Percentiles rank a stretch among this genome's conserved stretches.
phyloP scores from a whole-genome alignment of 2,329 filamentous ascomycete genomes.

The Xylariaceae sp. region DNA sequence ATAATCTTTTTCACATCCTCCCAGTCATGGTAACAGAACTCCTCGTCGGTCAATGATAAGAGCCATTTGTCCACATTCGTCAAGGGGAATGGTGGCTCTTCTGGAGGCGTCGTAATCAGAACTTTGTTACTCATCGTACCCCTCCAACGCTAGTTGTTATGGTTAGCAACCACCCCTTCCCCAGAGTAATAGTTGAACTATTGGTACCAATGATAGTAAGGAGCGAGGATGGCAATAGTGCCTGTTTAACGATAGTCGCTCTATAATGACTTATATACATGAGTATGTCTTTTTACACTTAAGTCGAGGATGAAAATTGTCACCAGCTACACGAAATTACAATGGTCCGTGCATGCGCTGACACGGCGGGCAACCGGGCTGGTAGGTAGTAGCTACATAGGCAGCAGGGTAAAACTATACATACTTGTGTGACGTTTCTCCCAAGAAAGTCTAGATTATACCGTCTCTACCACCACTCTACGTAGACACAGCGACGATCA shows the following conservation, averaged over 20 bases:
- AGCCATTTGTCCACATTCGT: slow-evolving; percentile 62
- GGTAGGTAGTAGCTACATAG: too few relatives aligned
- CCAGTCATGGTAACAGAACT: slow-evolving; percentile 75
- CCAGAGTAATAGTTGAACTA: neutral
- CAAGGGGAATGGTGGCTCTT: slow-evolving; percentile 59
- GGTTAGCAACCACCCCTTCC: neutral
- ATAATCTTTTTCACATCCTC: slow-evolving; percentile 70
- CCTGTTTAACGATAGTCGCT: neutral
- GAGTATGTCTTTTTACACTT: neutral
- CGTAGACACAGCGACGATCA: too few relatives aligned
- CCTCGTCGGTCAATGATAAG: slow-evolving; percentile 66
- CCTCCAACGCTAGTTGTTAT: neutral
- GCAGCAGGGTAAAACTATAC: too few relatives aligned
- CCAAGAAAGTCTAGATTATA: too few relatives aligned
- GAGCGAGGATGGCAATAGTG: neutral
- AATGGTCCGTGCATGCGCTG: neutral
- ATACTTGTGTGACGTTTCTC: too few relatives aligned
- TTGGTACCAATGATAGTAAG: neutral
- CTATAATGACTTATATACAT: neutral
- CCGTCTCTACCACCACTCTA: too few relatives aligned
- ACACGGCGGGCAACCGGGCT: too few relatives aligned
- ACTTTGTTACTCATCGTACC: slow-evolving; percentile 44
- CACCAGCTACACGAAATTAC: neutral
- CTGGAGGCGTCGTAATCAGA: slow-evolving; percentile 22
- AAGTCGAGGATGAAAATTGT: neutral